A percentile compares a stretch with the other conserved stretches of the same genome.
Evolutionary conservation across 2,329 filamentous ascomycete genomes (phyloP).

Genomic region (Diaporthe sp.): DNA sequence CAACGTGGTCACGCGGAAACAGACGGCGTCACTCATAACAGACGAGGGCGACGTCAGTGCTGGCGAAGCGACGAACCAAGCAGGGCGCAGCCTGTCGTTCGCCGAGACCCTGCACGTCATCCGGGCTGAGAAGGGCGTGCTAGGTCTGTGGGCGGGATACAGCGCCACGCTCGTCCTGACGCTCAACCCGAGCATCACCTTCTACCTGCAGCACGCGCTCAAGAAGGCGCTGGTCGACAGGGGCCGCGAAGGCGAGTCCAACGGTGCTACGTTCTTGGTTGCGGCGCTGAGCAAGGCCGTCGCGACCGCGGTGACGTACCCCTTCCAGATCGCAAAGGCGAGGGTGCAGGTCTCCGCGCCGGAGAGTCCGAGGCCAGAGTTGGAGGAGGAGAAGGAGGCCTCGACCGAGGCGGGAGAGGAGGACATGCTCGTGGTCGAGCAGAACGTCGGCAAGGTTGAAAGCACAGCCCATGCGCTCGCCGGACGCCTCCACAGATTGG

Average conservation of each 20-base stretch:
- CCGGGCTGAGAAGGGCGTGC: slow-evolving; percentile 75
- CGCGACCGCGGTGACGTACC: slow-evolving; percentile 84
- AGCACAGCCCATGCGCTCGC: slow-evolving; percentile 48
- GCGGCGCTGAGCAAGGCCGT: slow-evolving; percentile 85
- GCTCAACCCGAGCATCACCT: slow-evolving; percentile 88
- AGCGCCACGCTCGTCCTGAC: slow-evolving; percentile 84
- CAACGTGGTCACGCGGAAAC: slow-evolving; percentile 86
- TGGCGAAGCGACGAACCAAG: slow-evolving; percentile 48
- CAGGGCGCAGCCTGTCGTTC: slow-evolving; percentile 53
- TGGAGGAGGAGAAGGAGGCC: slow-evolving; percentile 47
- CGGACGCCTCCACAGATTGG: slow-evolving; percentile 47
- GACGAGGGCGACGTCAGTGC: slow-evolving; percentile 41
- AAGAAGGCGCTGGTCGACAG: slow-evolving; percentile 70
- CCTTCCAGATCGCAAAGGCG: slow-evolving; percentile 87
- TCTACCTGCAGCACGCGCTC: slow-evolving; percentile 83
- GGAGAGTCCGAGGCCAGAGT: slow-evolving; percentile 44
- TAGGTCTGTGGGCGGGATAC: slow-evolving; percentile 90
- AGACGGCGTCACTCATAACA: slow-evolving; percentile 69
- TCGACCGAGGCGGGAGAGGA: slow-evolving; percentile 25
- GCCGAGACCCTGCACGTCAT: slow-evolving; percentile 75
- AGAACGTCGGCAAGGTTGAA: slow-evolving; percentile 45
- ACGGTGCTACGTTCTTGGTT: slow-evolving; percentile 58
- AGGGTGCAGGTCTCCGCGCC: slow-evolving; percentile 75
- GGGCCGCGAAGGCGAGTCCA: slow-evolving; percentile 54
- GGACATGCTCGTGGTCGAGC: slow-evolving; percentile 3